These are phyloP conservation scores for Mycena indigotica DNA, from an alignment of 768 basidiomycete genomes.

Conservation along the genomic window DNA sequence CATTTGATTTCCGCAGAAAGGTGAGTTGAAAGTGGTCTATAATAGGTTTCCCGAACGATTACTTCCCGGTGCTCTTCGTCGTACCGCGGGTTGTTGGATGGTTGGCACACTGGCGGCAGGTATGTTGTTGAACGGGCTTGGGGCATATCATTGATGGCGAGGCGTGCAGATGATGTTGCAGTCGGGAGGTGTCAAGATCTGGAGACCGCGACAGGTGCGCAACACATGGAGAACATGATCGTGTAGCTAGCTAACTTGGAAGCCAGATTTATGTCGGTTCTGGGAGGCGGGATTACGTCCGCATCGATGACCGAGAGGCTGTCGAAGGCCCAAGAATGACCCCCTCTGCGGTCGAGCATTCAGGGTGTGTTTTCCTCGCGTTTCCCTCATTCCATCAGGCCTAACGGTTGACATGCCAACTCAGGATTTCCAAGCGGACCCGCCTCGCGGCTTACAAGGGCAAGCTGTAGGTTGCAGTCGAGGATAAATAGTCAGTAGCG, in stretches of 20 bases:
- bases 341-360: constrained; percentile 67
- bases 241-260: constrained; percentile 2
- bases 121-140: constrained; percentile 26
- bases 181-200: constrained; percentile 88
- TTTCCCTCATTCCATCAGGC: constrained; percentile 13
- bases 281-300: constrained; percentile 73
- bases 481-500: constrained; percentile 1
- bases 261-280: constrained; percentile 79
- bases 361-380: constrained; percentile 59
- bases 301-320: constrained; percentile 57
- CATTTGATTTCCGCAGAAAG: constrained; percentile 3
- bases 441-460: constrained; percentile 64
- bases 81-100: constrained; percentile 92
- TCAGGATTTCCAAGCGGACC: constrained; percentile 68
- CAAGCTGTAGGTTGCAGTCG: constrained; percentile 42
- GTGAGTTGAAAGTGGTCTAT: constrained; percentile 14
- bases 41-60: constrained; percentile 87
- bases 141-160: too few relatives aligned
- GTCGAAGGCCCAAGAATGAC: constrained; percentile 59
- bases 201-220: constrained; percentile 81
- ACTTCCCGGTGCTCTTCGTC: constrained; percentile 91
- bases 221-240: constrained; percentile 16
- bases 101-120: constrained; percentile 92
- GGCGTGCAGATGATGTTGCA: constrained; percentile 82
- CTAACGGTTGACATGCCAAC: constrained; percentile 42